These are phyloP conservation scores for Candida sanyiensis DNA, from an alignment of 805 yeast species.

Conservation along the genomic window DNA sequence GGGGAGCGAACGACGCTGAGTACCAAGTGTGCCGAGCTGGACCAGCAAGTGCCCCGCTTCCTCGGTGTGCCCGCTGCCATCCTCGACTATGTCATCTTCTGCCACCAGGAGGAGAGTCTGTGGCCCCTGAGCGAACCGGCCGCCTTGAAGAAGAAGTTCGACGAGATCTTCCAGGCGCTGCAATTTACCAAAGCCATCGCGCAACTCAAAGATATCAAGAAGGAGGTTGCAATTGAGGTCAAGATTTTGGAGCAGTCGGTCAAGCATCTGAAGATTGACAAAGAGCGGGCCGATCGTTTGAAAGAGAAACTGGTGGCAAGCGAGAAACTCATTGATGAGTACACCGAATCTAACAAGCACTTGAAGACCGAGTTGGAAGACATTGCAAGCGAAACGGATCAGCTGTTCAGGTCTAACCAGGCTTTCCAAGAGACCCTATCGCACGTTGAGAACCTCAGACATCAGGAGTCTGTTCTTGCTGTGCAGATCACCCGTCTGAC, in stretches of 20 bases:
- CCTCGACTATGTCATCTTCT: slow-evolving; percentile 86
- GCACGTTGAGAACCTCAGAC: slow-evolving; percentile 50
- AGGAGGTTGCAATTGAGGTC: slow-evolving; percentile 71
- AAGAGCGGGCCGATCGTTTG: slow-evolving; percentile 61
- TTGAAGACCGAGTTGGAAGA: slow-evolving; percentile 45
- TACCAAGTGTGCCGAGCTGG: slow-evolving; percentile 80
- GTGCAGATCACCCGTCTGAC: slow-evolving; percentile 50
- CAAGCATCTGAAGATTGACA: slow-evolving; percentile 67
- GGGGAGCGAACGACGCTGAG: slow-evolving; percentile 73
- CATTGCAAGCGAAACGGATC: slow-evolving; percentile 54
- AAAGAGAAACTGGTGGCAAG: slow-evolving; percentile 41
- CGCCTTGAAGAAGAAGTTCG: slow-evolving; percentile 82
- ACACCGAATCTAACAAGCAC: slow-evolving; percentile 41
- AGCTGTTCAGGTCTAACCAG: slow-evolving; percentile 69
- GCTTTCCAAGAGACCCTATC: slow-evolving; percentile 71
- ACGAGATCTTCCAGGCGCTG: slow-evolving; percentile 93
- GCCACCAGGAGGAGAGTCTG: slow-evolving; percentile 94
- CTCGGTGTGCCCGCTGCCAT: slow-evolving; percentile 87
- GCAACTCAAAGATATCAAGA: slow-evolving; percentile 64
- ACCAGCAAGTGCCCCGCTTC: slow-evolving; percentile 69
- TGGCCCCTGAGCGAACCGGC: slow-evolving; percentile 97
- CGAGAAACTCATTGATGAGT: slow-evolving; percentile 37
- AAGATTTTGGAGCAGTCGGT: slow-evolving; percentile 75
- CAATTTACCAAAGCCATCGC: slow-evolving; percentile 90
- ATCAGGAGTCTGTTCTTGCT: slow-evolving; percentile 37